Conservation (phyloP, 106 monocot genomes). For the Allium fistulosum region DNA sequence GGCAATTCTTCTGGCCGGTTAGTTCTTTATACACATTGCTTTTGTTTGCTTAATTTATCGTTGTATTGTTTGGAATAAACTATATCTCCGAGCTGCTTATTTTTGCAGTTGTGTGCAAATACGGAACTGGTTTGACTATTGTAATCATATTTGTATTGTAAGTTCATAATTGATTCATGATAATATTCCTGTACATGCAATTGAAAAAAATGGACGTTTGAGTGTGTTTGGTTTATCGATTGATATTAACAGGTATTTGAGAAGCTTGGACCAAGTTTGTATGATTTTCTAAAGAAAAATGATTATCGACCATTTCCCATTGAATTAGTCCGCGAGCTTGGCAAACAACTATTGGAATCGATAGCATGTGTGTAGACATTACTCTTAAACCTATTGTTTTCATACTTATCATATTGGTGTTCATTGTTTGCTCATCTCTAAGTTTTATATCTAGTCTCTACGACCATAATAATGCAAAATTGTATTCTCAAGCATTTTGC, state of each 20-base stretch:
- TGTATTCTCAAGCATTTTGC: background rate
- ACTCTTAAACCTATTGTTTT: background rate
- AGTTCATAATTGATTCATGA: conserved; percentile 55
- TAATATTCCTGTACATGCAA: conserved; percentile 20
- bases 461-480: too few relatives aligned
- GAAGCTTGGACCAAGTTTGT: conserved; percentile 99
- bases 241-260: conserved; percentile 93
- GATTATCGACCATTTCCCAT: conserved; percentile 81
- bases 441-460: background rate
- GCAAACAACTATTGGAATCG: conserved; percentile 88
- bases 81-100: conserved; percentile 6
- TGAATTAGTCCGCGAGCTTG: conserved; percentile 92
- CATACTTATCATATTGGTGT: background rate
- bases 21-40: background rate
- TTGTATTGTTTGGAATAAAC: background rate
- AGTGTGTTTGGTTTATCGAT: conserved; percentile 39
- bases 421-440: background rate
- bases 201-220: conserved; percentile 2
- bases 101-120: conserved; percentile 99
- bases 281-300: conserved; percentile 96
- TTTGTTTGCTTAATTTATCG: background rate
- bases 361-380: conserved; percentile 60
- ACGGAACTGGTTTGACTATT: conserved; percentile 99
- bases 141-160: conserved; percentile 99
- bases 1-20: conserved; percentile 31